Conservation (phyloP, 2,329 filamentous ascomycete species). For the Stagonosporopsis cucurbitacearum region DNA sequence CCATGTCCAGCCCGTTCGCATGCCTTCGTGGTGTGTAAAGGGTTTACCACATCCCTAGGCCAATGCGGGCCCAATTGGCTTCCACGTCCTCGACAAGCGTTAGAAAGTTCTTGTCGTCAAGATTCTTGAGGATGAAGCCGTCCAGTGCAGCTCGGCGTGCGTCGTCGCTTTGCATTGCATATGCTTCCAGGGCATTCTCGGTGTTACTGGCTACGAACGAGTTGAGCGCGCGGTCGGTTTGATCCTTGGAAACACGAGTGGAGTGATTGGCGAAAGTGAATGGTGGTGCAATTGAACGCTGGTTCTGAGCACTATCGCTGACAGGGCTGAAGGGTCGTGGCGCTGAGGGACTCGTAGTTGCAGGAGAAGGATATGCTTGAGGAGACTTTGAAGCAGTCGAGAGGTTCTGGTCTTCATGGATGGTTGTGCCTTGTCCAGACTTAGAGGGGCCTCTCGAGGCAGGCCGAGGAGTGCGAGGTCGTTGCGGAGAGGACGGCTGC, state of each 20-base stretch:
- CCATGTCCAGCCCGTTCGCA: no score
- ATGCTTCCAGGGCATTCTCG: conserved; percentile 34
- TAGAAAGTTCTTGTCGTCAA: conserved; percentile 58
- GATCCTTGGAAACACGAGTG: conserved; percentile 3
- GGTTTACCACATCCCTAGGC: conserved; percentile 22
- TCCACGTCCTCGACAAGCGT: conserved; percentile 60
- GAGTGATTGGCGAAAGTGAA: conserved; percentile 14
- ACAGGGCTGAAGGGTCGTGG: conserved; percentile 29
- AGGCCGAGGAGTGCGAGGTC: conserved; percentile 13
- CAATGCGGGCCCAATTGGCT: conserved; percentile 52
- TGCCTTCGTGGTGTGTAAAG: neutral
- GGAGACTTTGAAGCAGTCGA: conserved; percentile 22
- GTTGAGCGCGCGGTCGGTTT: neutral
- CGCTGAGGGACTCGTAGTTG: neutral
- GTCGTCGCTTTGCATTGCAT: conserved; percentile 50
- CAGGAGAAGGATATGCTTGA: conserved; percentile 1
- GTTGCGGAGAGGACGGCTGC: conserved; percentile 2
- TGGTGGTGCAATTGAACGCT: neutral
- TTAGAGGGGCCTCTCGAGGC: neutral
- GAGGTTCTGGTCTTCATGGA: conserved; percentile 6
- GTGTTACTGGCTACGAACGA: neutral
- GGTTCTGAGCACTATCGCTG: conserved; percentile 15
- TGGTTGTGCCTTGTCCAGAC: neutral
- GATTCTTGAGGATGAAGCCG: conserved; percentile 58
- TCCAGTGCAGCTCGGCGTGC: conserved; percentile 54